Evolutionary conservation across 352 stramenopile species (phyloP).

Genomic region (Plasmopara muralis): DNA sequence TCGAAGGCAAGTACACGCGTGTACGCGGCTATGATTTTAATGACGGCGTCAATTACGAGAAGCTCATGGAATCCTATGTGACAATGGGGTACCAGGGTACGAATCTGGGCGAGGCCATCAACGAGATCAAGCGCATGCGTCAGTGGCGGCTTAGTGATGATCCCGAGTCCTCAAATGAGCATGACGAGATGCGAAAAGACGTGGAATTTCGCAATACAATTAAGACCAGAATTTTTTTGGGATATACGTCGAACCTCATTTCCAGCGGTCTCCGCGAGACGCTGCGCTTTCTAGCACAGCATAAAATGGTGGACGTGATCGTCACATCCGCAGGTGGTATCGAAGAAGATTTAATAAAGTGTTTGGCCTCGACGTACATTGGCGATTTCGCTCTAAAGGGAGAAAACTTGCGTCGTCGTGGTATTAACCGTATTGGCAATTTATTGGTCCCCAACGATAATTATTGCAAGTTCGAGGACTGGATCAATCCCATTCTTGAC

Average conservation of each 20-base stretch:
- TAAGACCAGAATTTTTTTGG: conserved; percentile 98
- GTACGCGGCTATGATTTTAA: conserved; percentile 89
- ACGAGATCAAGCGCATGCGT: conserved; percentile 99
- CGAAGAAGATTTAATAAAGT: conserved; percentile 99
- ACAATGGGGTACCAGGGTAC: conserved; percentile 94
- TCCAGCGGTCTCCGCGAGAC: conserved; percentile 97
- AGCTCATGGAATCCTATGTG: conserved; percentile 76
- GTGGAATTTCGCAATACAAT: conserved; percentile 66
- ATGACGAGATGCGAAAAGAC: conserved; percentile 87
- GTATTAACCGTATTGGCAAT: conserved; percentile 99
- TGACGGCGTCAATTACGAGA: conserved; percentile 78
- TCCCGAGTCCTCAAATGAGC: conserved; percentile 86
- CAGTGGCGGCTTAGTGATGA: conserved; percentile 96
- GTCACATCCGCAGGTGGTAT: conserved; percentile 90
- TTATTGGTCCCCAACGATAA: conserved; percentile 99
- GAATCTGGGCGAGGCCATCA: conserved; percentile 94
- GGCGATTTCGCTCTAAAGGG: conserved; percentile 96
- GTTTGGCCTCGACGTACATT: conserved; percentile 96
- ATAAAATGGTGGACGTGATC: conserved; percentile 98
- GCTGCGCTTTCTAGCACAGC: conserved; percentile 95
- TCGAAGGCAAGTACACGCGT: conserved; percentile 55
- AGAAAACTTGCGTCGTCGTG: conserved; percentile 89
- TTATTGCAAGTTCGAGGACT: conserved; percentile 99
- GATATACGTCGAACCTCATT: conserved; percentile 99
- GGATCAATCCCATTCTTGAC: conserved; percentile 94